Conservation (phyloP, 192 early-diverging fungal genomes). For the Linnemannia hyalina region DNA sequence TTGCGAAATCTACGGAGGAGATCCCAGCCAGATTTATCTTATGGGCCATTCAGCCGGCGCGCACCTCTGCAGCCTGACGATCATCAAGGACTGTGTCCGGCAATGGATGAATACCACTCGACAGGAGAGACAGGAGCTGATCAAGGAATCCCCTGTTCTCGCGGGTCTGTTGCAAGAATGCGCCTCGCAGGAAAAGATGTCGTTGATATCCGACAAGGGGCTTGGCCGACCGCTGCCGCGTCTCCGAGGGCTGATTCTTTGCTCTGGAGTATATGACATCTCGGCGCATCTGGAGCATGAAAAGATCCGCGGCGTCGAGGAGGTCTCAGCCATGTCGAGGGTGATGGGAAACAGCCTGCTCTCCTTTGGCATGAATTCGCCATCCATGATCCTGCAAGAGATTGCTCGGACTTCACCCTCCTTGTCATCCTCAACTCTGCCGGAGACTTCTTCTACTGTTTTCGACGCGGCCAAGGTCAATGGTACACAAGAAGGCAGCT, state of each 20-base stretch:
- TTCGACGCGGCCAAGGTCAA: neutral
- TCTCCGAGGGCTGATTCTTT: constrained; percentile 30
- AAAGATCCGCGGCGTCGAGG: constrained; percentile 62
- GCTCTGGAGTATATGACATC: constrained; percentile 64
- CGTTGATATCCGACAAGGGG: neutral
- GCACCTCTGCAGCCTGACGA: constrained; percentile 35
- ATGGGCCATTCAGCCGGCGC: constrained; percentile 55
- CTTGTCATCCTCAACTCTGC: neutral
- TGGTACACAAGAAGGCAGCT: constrained; percentile 14
- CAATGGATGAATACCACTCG: constrained; percentile 3
- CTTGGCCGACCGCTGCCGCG: neutral
- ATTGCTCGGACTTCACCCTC: neutral
- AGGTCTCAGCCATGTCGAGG: constrained; percentile 65
- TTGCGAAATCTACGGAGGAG: constrained; percentile 34
- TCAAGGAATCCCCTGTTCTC: constrained; percentile 10
- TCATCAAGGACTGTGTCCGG: constrained; percentile 39
- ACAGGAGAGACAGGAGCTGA: neutral
- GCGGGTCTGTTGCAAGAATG: neutral
- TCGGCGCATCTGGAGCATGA: constrained; percentile 58
- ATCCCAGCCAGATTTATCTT: constrained; percentile 51
- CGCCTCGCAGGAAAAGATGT: neutral
- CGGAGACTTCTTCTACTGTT: neutral
- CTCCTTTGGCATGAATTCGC: constrained; percentile 23
- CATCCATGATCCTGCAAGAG: constrained; percentile 21
- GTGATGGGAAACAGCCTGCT: constrained; percentile 57